Conservation (phyloP, 2,329 filamentous ascomycete genomes). For the Neonectria hederae region DNA sequence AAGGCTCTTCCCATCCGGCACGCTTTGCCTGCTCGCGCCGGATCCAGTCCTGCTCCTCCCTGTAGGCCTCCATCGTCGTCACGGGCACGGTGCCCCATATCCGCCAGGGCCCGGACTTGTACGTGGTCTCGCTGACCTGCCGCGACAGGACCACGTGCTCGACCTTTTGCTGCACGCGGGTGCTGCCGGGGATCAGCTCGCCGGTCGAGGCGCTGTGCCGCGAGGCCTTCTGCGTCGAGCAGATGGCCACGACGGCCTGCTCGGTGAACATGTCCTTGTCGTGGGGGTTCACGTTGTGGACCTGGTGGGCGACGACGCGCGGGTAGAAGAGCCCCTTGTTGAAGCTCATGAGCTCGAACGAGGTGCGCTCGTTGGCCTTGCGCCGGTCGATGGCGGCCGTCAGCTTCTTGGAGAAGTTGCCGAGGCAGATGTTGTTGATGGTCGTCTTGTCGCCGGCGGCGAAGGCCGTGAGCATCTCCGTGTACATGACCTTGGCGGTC, state of each 20-base stretch:
- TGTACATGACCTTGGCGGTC: constrained; percentile 67
- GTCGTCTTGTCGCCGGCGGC: constrained; percentile 64
- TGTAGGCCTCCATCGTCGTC: constrained; percentile 57
- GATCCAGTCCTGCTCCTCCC: constrained; percentile 48
- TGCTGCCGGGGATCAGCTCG: constrained; percentile 55
- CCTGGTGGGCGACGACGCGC: constrained; percentile 64
- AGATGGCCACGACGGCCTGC: constrained; percentile 68
- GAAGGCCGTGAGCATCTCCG: constrained; percentile 68
- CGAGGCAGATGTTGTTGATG: constrained; percentile 63
- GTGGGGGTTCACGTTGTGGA: constrained; percentile 56
- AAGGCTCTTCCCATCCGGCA: constrained; percentile 45
- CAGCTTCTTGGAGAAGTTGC: constrained; percentile 62
- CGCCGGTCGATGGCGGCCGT: constrained; percentile 63
- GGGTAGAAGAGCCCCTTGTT: constrained; percentile 54
- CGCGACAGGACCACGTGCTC: constrained; percentile 74
- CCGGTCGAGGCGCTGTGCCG: constrained; percentile 52
- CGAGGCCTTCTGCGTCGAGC: constrained; percentile 63
- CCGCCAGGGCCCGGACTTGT: constrained; percentile 64
- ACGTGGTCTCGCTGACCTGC: constrained; percentile 56
- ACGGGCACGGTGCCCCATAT: constrained; percentile 71
- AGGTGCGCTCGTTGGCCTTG: constrained; percentile 53
- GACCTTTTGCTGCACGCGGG: constrained; percentile 62
- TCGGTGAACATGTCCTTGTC: constrained; percentile 52
- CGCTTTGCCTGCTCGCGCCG: constrained; percentile 47
- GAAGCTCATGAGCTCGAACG: constrained; percentile 66